These are phyloP conservation scores for Tolypocladium album DNA, from an alignment of 2,329 filamentous ascomycete genomes.

Conservation along the genomic window DNA sequence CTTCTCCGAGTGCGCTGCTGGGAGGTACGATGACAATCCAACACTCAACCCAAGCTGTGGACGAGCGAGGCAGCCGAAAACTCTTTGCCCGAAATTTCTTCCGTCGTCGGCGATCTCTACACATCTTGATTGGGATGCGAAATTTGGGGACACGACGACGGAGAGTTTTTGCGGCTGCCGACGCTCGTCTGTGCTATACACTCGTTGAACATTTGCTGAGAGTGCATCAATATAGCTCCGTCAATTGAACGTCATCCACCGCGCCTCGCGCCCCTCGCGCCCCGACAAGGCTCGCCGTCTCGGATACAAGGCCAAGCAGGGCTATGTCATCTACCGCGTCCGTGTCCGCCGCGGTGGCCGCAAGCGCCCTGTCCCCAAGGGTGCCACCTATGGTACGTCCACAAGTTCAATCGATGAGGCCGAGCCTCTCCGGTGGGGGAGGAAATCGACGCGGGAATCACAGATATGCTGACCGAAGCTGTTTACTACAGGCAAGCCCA, in stretches of 20 bases:
- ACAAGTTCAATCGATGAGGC: neutral
- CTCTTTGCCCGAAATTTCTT: slow-evolving; percentile 4
- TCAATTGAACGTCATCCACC: slow-evolving; percentile 99
- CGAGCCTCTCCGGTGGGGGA: neutral
- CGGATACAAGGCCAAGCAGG: slow-evolving; percentile 99
- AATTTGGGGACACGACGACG: neutral
- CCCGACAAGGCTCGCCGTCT: slow-evolving; percentile 99
- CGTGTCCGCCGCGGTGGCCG: slow-evolving; percentile 97
- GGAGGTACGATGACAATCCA: slow-evolving; percentile 69
- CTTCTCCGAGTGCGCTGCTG: slow-evolving; percentile 99
- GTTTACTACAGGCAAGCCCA: slow-evolving; percentile 77
- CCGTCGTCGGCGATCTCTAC: neutral
- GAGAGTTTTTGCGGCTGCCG: neutral
- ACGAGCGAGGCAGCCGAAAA: slow-evolving; percentile 15
- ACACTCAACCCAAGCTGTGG: slow-evolving; percentile 22
- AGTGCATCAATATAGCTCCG: slow-evolving; percentile 99
- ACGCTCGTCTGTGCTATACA: slow-evolving; percentile 61
- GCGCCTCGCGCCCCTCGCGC: slow-evolving; percentile 93
- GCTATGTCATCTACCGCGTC: slow-evolving; percentile 99
- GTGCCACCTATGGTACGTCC: slow-evolving; percentile 92
- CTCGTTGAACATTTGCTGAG: slow-evolving; percentile 99
- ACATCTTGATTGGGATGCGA: neutral
- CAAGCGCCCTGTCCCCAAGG: slow-evolving; percentile 94
- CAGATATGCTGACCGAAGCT: slow-evolving; percentile 8
- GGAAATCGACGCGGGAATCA: neutral